Base-by-base conservation (phyloP, 2,329 filamentous ascomycete species). In the Ophiocordyceps camponoti-rufipedis region DNA sequence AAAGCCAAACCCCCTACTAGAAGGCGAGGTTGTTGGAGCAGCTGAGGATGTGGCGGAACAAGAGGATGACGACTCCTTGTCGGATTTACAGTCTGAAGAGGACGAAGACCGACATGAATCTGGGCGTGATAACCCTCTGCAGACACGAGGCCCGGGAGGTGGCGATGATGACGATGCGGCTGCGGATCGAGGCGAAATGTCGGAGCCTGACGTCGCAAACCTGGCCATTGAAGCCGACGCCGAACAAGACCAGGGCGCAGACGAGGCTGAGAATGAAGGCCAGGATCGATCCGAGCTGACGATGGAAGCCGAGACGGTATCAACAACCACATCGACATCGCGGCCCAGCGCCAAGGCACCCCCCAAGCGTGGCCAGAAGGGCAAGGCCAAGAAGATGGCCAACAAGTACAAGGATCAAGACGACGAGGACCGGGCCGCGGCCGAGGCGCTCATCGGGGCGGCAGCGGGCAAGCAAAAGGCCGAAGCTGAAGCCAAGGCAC, bases 341-440 rank as follows among this genome's bases (percentile, higher is more conserved):
- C 47, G 9, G 42, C 44, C 13, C 48, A 45, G 14, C 48, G 45
- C 43, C 60, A 75, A 69, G 56, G 53, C 44, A 1, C 50, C 55
- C 0, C 55, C 61, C 31, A 82, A 78, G 58, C 79, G 88, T 47
- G 86, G 87, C 29, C 86, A 93, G 60, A 78, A 76, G 47, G 74
- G 73, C 48, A 94, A 94, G 59, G 79, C 80, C 41, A 94, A 93
- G 68, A 94, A 91, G 61, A 79, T 85, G 2, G 85, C 85, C 4
- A 69, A 76, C 48, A 95, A 94, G 60, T 98, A 98, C 64, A 89
- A 83, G 42, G 70, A 93, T 54, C 91, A 96, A 68, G 89, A 96
- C 54, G 87, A 94, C 46, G 89, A 94, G 62, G 91, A 98, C 56
- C 85, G 87, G 12, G 75, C 74, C 7, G 74, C 88, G 0, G 86